Base-by-base conservation (phyloP, 116 monocot species). In the Cymodocea nodosa region DNA sequence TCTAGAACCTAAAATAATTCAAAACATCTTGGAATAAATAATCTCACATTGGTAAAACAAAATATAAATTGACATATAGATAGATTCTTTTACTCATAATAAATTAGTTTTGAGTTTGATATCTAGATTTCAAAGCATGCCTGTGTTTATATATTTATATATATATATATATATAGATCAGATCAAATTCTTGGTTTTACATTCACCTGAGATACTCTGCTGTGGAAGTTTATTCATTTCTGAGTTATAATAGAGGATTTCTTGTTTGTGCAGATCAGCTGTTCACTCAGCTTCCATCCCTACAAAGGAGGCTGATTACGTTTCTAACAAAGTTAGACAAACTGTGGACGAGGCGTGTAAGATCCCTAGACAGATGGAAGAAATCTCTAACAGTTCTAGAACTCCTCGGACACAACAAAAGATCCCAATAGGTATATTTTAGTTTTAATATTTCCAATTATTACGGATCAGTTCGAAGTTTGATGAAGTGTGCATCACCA, bases 271-370 rank as follows among this genome's bases (percentile, higher is more conserved):
- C 65, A 95, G 95, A 49, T 90, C 90, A 12, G 83, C 95, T 0
- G 67, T 94, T 50, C 87, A 90, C 70, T 95, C 95, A 14, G 61
- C 76, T 17, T 74, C 76, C 20, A 62, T 87, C 3, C 79, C 84
- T 79, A 30, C 30, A 30, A 82, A 75, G 69, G 81, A 84, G 68
- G 73, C 76, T 54, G 52, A 22, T 59, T 30, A 63, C 59, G 59
- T 64, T 23, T 66, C 50, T 34, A 51, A 51, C 56, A 75, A 76
- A 71, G 81, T 80, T 6, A 72, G 73, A 66, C 30, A 30, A 30
- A 76, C 62, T 64, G 61, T 62, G 62, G 77, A 79, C 35, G 77
- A 75, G 49, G 58, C 76, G 15, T 23, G 65, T 50, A 82, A 60
- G 35, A 78, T 75, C 44, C 36, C 62, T 4, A 73, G 74, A 73